Evolutionary conservation across 371 early-diverging fungal species (phyloP).

Genomic region (Apophysomyces trapeziformis): DNA sequence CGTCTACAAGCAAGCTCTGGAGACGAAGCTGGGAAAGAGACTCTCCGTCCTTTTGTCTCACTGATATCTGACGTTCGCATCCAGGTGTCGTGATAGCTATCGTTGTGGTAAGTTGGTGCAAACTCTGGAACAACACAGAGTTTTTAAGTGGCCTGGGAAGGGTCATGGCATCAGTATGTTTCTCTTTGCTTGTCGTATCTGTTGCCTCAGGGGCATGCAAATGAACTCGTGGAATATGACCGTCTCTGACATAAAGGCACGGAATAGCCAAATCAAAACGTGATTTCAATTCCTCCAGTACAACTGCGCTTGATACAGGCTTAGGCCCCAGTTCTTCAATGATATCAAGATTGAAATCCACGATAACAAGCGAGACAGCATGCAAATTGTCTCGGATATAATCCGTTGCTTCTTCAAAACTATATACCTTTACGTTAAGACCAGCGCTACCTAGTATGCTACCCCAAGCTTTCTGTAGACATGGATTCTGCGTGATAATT

Average conservation of each 20-base stretch:
- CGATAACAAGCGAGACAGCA: not conserved
- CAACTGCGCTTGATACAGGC: slow-evolving; percentile 15
- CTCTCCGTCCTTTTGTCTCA: not conserved
- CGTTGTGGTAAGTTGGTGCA: slow-evolving; percentile 12
- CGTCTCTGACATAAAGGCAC: slow-evolving; percentile 17
- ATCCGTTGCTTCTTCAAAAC: slow-evolving; percentile 15
- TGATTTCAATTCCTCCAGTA: slow-evolving; percentile 12
- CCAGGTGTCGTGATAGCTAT: not conserved
- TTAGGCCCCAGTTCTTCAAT: slow-evolving; percentile 15
- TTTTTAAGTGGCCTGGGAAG: slow-evolving; percentile 25
- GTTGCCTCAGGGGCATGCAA: not conserved
- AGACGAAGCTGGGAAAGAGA: slow-evolving; percentile 19
- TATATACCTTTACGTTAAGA: not conserved
- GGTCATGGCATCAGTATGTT: not conserved
- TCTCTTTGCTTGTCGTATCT: not conserved
- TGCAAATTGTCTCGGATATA: not conserved
- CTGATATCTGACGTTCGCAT: not conserved
- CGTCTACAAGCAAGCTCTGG: slow-evolving; percentile 54
- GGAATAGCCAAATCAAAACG: slow-evolving; percentile 13
- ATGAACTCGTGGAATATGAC: slow-evolving; percentile 8
- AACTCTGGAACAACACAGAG: slow-evolving; percentile 8
- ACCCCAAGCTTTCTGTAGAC: slow-evolving; percentile 9
- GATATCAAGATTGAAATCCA: slow-evolving; percentile 18
- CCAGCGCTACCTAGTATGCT: not conserved
- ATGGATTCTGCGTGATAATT: slow-evolving; percentile 20